Evolutionary conservation across 176 grass and related monocot species (phyloP), one percentile per base, ranked within the genome.

Genomic region (Zoysia japonica): DNA sequence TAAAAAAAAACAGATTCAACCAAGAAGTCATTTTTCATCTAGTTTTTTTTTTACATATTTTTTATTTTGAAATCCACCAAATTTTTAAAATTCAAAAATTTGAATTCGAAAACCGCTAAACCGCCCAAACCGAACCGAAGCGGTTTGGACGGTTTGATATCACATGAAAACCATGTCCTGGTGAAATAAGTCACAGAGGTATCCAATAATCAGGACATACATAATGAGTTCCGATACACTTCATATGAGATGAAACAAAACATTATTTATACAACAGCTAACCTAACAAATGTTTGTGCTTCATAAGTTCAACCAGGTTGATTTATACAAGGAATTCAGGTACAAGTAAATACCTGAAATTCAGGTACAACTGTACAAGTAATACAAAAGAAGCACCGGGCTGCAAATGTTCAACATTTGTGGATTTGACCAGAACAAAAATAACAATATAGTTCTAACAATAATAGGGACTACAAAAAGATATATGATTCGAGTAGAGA

Each of bases 331-430:
- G 41, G 40, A 70, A 64, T 59, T 71, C 63, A 41, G 43, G 41
- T 38, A 72, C 69, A 72, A 67, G 60, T 74, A 76, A 71, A 82
- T 90, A 94, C 91, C 94, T 97, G 94, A 90, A 97, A 97, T 82
- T 97, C 94, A 74, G 59, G 35, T 61, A 61, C 2, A 19, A 61
- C 59, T 61, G 28, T 28, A 28, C 20, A 11, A 61, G 59, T 7
- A 57, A 57, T 36, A 61, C 20, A 36, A 3, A 28, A 61, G 9
- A 35, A 61, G 36, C 28, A 4, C 45, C 8, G 45, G 8, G 36
- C 8, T 35, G 59, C 19, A 61, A 19, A 47, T 1, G 36, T 61
- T 61, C 20, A 61, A 61, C 28, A 5, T 61, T 59, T 61, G 2
- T 36, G 20, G 19, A 61, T 11, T 60, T 35, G 20, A 36, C 19